Evolutionary conservation across 495 filamentous ascomycete genomes (phyloP).

Genomic region (Neurospora hispaniola): DNA sequence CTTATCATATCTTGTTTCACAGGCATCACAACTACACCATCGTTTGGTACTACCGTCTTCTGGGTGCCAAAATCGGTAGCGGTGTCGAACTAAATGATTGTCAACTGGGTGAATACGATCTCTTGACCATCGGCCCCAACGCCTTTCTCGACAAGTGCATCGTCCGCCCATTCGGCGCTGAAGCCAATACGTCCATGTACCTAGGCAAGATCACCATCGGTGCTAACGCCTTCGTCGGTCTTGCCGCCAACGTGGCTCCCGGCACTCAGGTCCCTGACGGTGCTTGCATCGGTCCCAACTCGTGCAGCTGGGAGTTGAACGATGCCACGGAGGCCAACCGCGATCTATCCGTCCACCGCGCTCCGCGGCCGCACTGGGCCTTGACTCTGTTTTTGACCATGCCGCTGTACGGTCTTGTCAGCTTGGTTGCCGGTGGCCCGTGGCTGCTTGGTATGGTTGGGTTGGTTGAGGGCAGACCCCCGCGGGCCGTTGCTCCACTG

Average conservation of each 20-base stretch:
- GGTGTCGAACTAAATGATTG: conserved; percentile 24
- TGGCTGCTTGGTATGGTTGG: conserved; percentile 32
- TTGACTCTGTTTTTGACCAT: conserved; percentile 19
- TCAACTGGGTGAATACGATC: conserved; percentile 34
- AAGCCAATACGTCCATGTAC: conserved; percentile 37
- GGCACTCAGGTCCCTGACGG: conserved; percentile 28
- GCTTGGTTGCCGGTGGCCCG: conserved; percentile 22
- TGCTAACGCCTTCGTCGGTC: conserved; percentile 23
- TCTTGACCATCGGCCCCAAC: conserved; percentile 32
- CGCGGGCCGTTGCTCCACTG: conserved; percentile 12
- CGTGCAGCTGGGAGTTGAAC: conserved; percentile 33
- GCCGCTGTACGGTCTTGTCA: conserved; percentile 20
- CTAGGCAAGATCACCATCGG: conserved; percentile 33
- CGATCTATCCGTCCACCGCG: conserved; percentile 18
- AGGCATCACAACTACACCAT: conserved; percentile 19
- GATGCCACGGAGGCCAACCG: conserved; percentile 31
- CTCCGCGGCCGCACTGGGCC: conserved; percentile 26
- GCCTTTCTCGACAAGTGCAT: conserved; percentile 27
- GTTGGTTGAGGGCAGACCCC: conserved; percentile 20
- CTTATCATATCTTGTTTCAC: not conserved
- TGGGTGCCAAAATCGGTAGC: conserved; percentile 34
- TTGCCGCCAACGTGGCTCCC: conserved; percentile 30
- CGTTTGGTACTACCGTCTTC: conserved; percentile 29
- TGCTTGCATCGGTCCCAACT: conserved; percentile 37
- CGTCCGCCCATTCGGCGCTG: conserved; percentile 34